Base-by-base conservation (phyloP, 2,329 filamentous ascomycete genomes). In the Aspergillus fijiensis region DNA sequence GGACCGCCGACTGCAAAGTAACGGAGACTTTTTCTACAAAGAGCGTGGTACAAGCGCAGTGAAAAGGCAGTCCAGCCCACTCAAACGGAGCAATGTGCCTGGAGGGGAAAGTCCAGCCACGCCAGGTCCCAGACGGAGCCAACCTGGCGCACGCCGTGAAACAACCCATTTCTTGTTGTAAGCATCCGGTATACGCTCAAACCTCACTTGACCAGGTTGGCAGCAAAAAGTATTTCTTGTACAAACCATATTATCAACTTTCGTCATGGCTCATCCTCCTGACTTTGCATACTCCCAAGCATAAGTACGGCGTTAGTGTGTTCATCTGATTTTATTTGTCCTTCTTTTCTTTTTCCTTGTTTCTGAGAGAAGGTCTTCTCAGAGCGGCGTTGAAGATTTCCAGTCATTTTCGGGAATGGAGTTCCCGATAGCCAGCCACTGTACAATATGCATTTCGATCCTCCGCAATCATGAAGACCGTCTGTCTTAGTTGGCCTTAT, bases 21-120 rank as follows among this genome's bases (percentile, higher is more conserved):
- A 71, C 54, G 76, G 71, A 1, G 74, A 76, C 49, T 70, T 74
- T 51, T 71, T 72, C 23, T 72, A 75, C 60, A 72, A 71, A 39
- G 74, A 78, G 55, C 67, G 70, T 31, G 68, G 67, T 27, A 65
- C 69, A 45, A 78, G 74, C 58, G 76, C 77, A 5, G 61, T 74
- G 61, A 78, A 76, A 59, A 67, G 72, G 33, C 70, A 69, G 16
- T 73, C 73, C 12, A 81, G 78, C 62, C 77, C 78, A 12, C 69
- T 79, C 48, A 81, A 81, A 61, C 70, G 71, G 62, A 77, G 73
- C 61, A 80, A 76, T 61, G 71, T 79, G 25, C 73, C 77, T 27
- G 71, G 67, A 19, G 69, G 70, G 23, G 65, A 72, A 47, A 77
- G 70, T 51, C 70, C 76, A 29, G 61, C 70, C 16, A 68, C 67